Percentiles rank a stretch among this genome's conserved stretches.
Conservation (phyloP, 108 stramenopile genomes). For the Nitzschia inconspicua region DNA sequence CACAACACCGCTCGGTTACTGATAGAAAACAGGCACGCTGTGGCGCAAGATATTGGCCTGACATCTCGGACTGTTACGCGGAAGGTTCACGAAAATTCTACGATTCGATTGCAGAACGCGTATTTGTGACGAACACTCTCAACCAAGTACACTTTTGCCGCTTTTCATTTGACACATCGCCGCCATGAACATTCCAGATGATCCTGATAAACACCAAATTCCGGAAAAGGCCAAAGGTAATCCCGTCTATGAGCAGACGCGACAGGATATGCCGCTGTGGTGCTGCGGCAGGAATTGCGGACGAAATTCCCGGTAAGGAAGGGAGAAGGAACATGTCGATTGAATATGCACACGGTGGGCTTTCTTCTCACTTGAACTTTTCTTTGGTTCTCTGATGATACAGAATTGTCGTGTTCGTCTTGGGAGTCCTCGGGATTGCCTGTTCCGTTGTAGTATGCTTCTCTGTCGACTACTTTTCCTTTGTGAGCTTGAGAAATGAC, state of each 20-base stretch:
- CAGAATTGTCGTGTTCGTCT: slow-evolving; percentile 16
- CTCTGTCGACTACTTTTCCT: slow-evolving; percentile 26
- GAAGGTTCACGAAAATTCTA: too few relatives aligned
- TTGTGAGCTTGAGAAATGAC: slow-evolving; percentile 26
- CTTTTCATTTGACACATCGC: too few relatives aligned
- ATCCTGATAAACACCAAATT: neutral
- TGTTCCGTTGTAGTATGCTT: slow-evolving; percentile 20
- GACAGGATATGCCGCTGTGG: slow-evolving; percentile 41
- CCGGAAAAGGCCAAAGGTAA: slow-evolving; percentile 32
- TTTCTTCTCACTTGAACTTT: neutral
- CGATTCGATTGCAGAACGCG: too few relatives aligned
- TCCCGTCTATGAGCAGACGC: slow-evolving; percentile 41
- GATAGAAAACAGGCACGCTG: too few relatives aligned
- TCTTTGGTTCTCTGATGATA: neutral
- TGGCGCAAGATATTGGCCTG: too few relatives aligned
- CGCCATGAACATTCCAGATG: slow-evolving; percentile 22
- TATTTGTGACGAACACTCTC: too few relatives aligned
- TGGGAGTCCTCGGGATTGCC: slow-evolving; percentile 13
- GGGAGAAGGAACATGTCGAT: neutral
- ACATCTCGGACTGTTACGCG: too few relatives aligned
- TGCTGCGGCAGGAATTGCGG: slow-evolving; percentile 39
- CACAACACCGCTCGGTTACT: too few relatives aligned
- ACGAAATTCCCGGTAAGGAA: slow-evolving; percentile 30
- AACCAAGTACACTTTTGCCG: too few relatives aligned
- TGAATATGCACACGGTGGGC: too few relatives aligned